Conservation (phyloP, 1,139 yeast genomes). For the Suhomyces taliae region DNA sequence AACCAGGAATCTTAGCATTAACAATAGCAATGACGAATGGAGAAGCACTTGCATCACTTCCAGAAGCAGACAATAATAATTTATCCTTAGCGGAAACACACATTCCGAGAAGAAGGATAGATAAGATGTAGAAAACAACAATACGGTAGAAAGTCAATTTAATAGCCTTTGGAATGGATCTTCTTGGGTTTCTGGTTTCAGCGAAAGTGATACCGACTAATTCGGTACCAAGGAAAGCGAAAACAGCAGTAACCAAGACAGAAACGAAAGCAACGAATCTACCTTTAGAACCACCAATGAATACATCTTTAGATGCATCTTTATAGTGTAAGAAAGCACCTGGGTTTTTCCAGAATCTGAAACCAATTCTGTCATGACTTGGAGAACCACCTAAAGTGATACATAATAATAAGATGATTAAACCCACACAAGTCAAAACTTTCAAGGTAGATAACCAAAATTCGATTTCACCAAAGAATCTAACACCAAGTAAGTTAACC, state of each 20-base stretch:
- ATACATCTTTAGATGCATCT: slow-evolving; percentile 28
- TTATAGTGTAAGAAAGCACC: slow-evolving; percentile 57
- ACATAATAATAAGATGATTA: slow-evolving; percentile 48
- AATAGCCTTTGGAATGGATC: slow-evolving; percentile 75
- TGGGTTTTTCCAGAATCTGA: slow-evolving; percentile 64
- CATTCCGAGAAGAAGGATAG: slow-evolving; percentile 71
- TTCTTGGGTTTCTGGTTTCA: slow-evolving; percentile 75
- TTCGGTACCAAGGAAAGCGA: slow-evolving; percentile 79
- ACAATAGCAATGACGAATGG: slow-evolving; percentile 62
- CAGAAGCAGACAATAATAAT: slow-evolving; percentile 39
- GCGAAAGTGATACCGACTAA: slow-evolving; percentile 67
- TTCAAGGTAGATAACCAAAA: slow-evolving; percentile 64
- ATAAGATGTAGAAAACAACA: slow-evolving; percentile 62
- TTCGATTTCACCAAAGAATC: slow-evolving; percentile 66
- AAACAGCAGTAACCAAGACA: slow-evolving; percentile 71
- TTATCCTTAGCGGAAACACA: slow-evolving; percentile 73
- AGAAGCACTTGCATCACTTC: slow-evolving; percentile 69
- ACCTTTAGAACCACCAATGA: slow-evolving; percentile 43
- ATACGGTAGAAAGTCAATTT: slow-evolving; percentile 77
- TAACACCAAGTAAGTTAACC: slow-evolving; percentile 33
- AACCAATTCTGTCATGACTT: slow-evolving; percentile 59
- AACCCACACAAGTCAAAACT: slow-evolving; percentile 57
- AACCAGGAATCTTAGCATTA: slow-evolving; percentile 42
- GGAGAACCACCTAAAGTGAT: slow-evolving; percentile 63
- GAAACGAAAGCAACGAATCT: slow-evolving; percentile 66